Evolutionary conservation across 257 asterid species (phyloP), one percentile per base, ranked within the genome.

Genomic region (Solanum chilense): DNA sequence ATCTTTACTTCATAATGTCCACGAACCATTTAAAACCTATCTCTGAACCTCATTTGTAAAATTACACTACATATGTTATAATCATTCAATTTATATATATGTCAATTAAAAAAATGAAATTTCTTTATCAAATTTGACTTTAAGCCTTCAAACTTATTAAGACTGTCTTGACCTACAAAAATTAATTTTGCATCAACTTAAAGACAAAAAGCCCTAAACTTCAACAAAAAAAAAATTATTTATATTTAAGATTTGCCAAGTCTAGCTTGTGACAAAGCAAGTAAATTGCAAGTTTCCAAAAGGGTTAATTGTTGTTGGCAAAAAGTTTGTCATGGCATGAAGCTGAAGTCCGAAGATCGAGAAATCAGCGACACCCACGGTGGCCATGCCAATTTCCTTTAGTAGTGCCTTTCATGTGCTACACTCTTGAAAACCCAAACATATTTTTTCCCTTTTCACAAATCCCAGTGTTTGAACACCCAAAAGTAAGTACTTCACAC

Each of bases 391-490:
- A 66, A 62, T 87, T 82, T 73, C 73, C 10, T 74, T 74, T 73
- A 31, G 14, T 15, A 75, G 44, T 70, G 45, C 69, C 75, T 86
- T 70, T 89, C 90, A 89, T 83, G 90, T 89, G 89, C 73, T 12
- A 11, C 4, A 45, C 69, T 74, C 87, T 89, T 56, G 62, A 47
- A 88, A 88, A 88, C 41, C 73, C 82, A 60, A 82, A 82, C 82
- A 82, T 47, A 25, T 44, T 37, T 37, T 47, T 49, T 14, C 87
- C 81, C 25, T 82, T 86, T 88, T 86, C 49, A 16, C 70, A 82
- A 88, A 86, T 62, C 90, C 90, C 88, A 16, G 84, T 37, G 86
- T 74, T 88, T 88, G 85, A 75, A 70, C 49, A 60, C 66, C 75
- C 52, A 68, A 18, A 45, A 49, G 68, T 58, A 45, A 49, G 68